Conservation (phyloP, 202 grass and related monocot species). For the Alloteropsis angusta region DNA sequence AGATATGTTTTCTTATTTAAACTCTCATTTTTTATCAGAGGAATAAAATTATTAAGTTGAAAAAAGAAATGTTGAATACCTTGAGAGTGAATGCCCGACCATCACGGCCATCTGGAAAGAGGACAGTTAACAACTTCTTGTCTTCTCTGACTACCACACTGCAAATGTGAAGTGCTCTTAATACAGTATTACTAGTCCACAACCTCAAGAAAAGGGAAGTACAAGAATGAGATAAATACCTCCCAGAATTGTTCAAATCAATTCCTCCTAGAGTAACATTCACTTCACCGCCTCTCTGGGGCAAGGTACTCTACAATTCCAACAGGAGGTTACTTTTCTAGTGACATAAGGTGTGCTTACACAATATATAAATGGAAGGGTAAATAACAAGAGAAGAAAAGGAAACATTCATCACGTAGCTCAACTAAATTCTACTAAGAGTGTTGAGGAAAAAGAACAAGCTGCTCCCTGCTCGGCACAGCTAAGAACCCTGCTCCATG, state of each 20-base stretch:
- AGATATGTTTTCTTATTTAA: conserved; percentile 1
- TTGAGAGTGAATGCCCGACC: conserved; percentile 99
- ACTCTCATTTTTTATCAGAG: background rate
- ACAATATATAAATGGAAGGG: conserved; percentile 5
- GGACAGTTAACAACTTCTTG: conserved; percentile 90
- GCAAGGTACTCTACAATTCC: conserved; percentile 69
- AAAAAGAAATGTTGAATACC: conserved; percentile 21
- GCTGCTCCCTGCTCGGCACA: conserved; percentile 7
- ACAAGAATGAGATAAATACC: conserved; percentile 49
- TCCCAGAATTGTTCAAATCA: conserved; percentile 99
- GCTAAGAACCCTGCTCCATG: background rate
- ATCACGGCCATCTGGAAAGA: conserved; percentile 99
- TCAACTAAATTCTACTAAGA: conserved; percentile 2
- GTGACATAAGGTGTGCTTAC: background rate
- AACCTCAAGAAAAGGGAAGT: conserved; percentile 4
- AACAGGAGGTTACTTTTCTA: conserved; percentile 26
- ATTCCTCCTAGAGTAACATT: conserved; percentile 95
- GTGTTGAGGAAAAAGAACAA: background rate
- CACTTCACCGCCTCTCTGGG: conserved; percentile 88
- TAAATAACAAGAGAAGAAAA: background rate
- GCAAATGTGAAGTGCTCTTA: conserved; percentile 20
- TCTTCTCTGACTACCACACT: conserved; percentile 99
- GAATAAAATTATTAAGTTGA: background rate
- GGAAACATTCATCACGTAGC: background rate
- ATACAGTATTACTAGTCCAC: conserved; percentile 20